phyloP scores from a whole-genome alignment of 2,329 filamentous ascomycete genomes.

The Pseudogymnoascus sp. region DNA sequence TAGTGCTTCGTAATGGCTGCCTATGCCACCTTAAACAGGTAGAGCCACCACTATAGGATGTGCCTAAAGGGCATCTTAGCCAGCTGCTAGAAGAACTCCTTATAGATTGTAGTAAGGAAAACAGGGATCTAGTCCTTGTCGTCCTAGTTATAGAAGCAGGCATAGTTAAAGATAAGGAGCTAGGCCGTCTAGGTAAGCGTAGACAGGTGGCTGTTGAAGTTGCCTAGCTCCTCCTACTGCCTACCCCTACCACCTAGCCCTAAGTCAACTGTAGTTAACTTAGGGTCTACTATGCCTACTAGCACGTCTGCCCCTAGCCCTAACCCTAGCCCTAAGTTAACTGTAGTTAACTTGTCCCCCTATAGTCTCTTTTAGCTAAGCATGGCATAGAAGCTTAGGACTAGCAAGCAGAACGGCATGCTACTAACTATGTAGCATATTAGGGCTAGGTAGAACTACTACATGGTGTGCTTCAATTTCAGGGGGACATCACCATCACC shows the following conservation, averaged over 20 bases:
- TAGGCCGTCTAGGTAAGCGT: conserved; percentile 11
- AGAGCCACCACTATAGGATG: conserved; percentile 13
- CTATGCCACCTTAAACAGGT: background rate
- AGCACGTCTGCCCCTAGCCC: too few relatives aligned
- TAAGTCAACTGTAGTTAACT: too few relatives aligned
- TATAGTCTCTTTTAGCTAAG: too few relatives aligned
- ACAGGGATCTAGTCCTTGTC: conserved; percentile 14
- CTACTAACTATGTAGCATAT: conserved; percentile 14
- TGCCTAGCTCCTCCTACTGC: conserved; percentile 13
- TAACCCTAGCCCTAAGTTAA: too few relatives aligned
- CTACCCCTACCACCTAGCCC: too few relatives aligned
- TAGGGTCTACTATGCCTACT: too few relatives aligned
- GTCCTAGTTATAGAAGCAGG: conserved; percentile 14
- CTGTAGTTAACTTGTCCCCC: too few relatives aligned
- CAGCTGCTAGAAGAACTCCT: conserved; percentile 14
- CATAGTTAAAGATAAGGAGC: conserved; percentile 10
- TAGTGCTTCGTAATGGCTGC: conserved; percentile 11
- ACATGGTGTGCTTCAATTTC: conserved; percentile 14
- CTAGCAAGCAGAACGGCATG: conserved; percentile 10
- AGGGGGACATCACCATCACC: conserved; percentile 12
- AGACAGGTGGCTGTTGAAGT: conserved; percentile 14
- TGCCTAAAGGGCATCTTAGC: conserved; percentile 13
- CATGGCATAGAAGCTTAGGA: conserved; percentile 14
- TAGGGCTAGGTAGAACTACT: conserved; percentile 13
- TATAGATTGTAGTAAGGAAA: conserved; percentile 12